Evolutionary conservation across 1,139 yeast species (phyloP), one percentile per base, ranked within the genome.

Genomic region (Protomyces inundatus): DNA sequence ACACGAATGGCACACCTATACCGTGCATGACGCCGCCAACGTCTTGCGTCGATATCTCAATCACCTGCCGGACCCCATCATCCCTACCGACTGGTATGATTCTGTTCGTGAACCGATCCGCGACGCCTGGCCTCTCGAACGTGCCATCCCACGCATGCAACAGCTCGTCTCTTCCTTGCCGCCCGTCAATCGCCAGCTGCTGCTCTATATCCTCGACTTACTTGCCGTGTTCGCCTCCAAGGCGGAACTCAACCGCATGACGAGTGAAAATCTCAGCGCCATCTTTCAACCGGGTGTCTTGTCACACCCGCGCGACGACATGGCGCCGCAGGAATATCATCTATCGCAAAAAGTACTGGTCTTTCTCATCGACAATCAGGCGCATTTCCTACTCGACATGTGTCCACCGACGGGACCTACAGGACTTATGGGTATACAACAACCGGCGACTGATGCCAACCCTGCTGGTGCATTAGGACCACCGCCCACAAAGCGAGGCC

Each of bases 11-110:
- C 90, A 88, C 64, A 95, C 95, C 0, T 93, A 85, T 75, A 90
- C 90, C 3, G 98, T 93, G n/a, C 98, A 95, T 76, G 98, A 95
- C 75, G 97, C 97, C 0, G 97, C 98, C 1, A 88, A 95, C 36
- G 80, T 93, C 42, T 81, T 93, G 66, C 81, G 98, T 72, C 80
- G 98, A 66, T 93, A 83, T 73, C 80, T 95, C 68, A 90, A 91
- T 73, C 87, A 91, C 54, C 80, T 93, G 65, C 96, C 97, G 0
- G 98, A 93, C 71, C 98, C 98, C 0, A 81, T 93, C 64, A 85
- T 93, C 30, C 97, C 98, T 0, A 77, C 90, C 56, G 82, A 82
- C 6, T 77, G 84, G 67, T 95, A 93, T 75, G 91, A 88, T 69
- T 78, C 79, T 35, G 93, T 93, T 73, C 81, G 99, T 70, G 85